These are phyloP conservation scores for Phytophthora rubi DNA, from an alignment of 352 stramenopile species.

Conservation along the genomic window DNA sequence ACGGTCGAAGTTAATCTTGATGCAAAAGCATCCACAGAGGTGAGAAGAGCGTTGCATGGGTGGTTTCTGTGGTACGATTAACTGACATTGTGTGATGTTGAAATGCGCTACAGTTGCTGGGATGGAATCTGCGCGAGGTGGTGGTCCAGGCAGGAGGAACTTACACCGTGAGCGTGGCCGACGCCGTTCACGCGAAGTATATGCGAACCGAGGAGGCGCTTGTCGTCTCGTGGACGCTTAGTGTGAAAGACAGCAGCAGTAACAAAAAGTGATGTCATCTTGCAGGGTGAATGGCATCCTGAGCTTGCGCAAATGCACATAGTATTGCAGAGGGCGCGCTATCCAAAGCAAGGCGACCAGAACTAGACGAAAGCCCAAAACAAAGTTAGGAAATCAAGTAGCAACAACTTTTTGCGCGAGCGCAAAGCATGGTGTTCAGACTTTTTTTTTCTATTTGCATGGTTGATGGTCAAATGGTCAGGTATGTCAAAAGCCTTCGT, in stretches of 20 bases:
- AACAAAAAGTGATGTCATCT: conserved; percentile 26
- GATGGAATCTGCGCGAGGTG: conserved; percentile 64
- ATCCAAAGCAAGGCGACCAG: conserved; percentile 19
- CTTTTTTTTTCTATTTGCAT: conserved; percentile 36
- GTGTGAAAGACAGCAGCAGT: conserved; percentile 39
- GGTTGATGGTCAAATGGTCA: conserved; percentile 19
- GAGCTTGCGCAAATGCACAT: conserved; percentile 36
- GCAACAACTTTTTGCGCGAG: conserved; percentile 20
- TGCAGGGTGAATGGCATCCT: conserved; percentile 1
- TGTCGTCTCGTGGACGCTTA: conserved; percentile 57
- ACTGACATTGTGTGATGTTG: conserved; percentile 15
- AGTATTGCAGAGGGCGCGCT: conserved; percentile 30
- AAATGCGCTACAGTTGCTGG: conserved; percentile 48
- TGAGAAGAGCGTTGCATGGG: conserved; percentile 21
- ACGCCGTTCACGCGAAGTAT: conserved; percentile 55
- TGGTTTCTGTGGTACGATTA: background rate
- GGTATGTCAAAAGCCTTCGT: conserved; percentile 34
- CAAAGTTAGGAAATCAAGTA: conserved; percentile 33
- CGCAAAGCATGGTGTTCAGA: conserved; percentile 17
- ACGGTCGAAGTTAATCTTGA: conserved; percentile 54
- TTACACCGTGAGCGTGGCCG: conserved; percentile 56
- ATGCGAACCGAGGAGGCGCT: conserved; percentile 53
- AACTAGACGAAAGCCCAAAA: conserved; percentile 30
- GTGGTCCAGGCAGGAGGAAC: conserved; percentile 52
- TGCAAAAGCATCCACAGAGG: conserved; percentile 55